Evolutionary conservation across 495 filamentous ascomycete species (phyloP), one percentile per base, ranked within the genome.

Genomic region (Parathielavia appendiculata): DNA sequence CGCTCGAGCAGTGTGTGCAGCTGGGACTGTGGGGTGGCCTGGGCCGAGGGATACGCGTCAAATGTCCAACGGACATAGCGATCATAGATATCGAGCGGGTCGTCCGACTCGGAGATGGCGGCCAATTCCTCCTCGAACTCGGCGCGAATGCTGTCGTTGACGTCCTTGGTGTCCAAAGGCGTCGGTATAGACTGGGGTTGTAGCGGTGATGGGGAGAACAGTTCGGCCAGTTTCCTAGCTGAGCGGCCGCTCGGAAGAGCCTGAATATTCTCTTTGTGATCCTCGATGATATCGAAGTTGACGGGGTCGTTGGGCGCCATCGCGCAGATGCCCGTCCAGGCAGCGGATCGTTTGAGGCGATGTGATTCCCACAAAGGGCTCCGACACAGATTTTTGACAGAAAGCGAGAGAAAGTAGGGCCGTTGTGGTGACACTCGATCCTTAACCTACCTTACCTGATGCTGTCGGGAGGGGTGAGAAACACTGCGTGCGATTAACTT

Each of bases 211-310:
- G 84, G 83, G 34, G 90, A 88, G 75, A 90, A 93, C 49, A 92
- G 83, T 40, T 85, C 82, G n/a, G 86, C 92, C 34, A 98, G 85
- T 17, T 90, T 89, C 74, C 86, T 86, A 16, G 93, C 93, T 34
- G 92, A 97, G 54, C 93, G 84, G 38, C 93, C 93, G 48, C 89
- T 87, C 2, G 95, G 90, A 40, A 97, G 80, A 13, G 92, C 86
- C 68, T 96, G 91, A 43, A 97, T 95, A 68, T 98, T 97, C 73
- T 98, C 93, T 73, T 98, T 98, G 66, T 96, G 91, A 44, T 80
- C 81, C 70, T 98, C 93, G 74, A 98, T 97, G 60, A 97, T 84
- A 60, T 95, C 88, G 78, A 98, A 97, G 72, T 95, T 83, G 67
- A 96, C 63, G 69, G 81, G 75, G 57, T 76, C 75, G 53, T 72